Percentiles rank a stretch among this genome's conserved stretches.
These are phyloP conservation scores for Leccinum disarticulatum DNA, from an alignment of 768 basidiomycete species.

Conservation along the genomic window DNA sequence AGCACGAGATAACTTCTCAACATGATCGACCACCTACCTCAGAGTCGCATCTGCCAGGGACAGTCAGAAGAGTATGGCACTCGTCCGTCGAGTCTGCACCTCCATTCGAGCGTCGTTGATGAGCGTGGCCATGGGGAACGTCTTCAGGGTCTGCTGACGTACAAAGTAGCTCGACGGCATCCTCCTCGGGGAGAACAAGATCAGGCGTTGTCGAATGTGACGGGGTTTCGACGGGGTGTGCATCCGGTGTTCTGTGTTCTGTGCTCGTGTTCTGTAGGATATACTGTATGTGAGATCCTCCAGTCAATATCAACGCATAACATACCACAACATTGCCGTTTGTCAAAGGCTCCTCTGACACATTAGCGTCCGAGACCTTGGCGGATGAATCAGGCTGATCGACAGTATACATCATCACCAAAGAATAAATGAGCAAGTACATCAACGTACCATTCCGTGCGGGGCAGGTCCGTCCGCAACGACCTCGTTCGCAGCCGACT, in stretches of 20 bases:
- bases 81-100: slow-evolving; percentile 16
- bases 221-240: not conserved
- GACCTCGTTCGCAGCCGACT: not conserved
- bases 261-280: slow-evolving; percentile 4
- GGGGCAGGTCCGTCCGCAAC: not conserved
- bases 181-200: slow-evolving; percentile 20
- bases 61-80: slow-evolving; percentile 13
- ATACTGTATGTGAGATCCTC: not conserved
- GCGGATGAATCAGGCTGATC: not conserved
- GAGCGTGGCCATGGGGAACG: not conserved
- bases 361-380: not conserved
- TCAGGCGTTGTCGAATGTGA: slow-evolving; percentile 6
- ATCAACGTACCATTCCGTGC: not conserved
- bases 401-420: not conserved
- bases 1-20: not conserved
- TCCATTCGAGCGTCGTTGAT: slow-evolving; percentile 6
- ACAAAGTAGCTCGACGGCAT: not conserved
- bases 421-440: not conserved
- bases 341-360: not conserved
- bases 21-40: slow-evolving; percentile 6
- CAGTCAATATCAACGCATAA: not conserved
- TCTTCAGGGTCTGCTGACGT: not conserved
- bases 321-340: slow-evolving; percentile 1
- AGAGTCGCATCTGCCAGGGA: not conserved
- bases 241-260: not conserved